These are phyloP conservation scores for Leccinum fibrillosum DNA, from an alignment of 768 basidiomycete genomes.

Conservation along the genomic window DNA sequence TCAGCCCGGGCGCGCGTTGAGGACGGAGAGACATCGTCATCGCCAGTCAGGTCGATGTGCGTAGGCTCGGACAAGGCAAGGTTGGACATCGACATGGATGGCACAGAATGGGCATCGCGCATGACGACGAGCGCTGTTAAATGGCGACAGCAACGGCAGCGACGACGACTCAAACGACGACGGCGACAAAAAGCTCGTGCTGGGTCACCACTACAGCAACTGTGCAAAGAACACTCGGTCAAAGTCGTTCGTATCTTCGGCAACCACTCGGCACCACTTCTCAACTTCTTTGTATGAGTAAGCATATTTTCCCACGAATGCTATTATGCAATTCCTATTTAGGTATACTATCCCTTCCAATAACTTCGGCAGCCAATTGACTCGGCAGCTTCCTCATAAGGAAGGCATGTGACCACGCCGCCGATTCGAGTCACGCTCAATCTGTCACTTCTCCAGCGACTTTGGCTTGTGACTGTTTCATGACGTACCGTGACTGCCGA, in stretches of 20 bases:
- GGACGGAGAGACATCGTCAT: conserved; percentile 51
- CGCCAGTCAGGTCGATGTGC: conserved; percentile 69
- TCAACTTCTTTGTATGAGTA: conserved; percentile 19
- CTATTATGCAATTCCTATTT: conserved; percentile 19
- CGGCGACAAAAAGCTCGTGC: not conserved
- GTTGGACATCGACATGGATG: conserved; percentile 35
- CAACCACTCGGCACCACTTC: conserved; percentile 20
- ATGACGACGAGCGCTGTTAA: conserved; percentile 14
- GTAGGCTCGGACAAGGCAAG: conserved; percentile 41
- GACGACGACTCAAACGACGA: not conserved
- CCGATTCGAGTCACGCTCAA: not conserved
- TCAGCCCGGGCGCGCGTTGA: conserved; percentile 31
- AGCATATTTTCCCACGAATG: conserved; percentile 20
- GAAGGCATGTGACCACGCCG: not conserved
- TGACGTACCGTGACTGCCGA: not conserved
- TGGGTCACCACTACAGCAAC: not conserved
- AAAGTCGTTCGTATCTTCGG: conserved; percentile 25
- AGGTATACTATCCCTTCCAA: not conserved
- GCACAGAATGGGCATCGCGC: conserved; percentile 26
- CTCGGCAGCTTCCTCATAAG: not conserved
- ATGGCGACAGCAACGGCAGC: not conserved
- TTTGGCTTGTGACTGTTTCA: not conserved
- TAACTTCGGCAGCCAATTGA: not conserved
- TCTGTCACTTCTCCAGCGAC: not conserved
- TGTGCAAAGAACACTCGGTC: conserved; percentile 17